Conservation (phyloP, 2,329 filamentous ascomycete species). For the Colletotrichum tropicicola region DNA sequence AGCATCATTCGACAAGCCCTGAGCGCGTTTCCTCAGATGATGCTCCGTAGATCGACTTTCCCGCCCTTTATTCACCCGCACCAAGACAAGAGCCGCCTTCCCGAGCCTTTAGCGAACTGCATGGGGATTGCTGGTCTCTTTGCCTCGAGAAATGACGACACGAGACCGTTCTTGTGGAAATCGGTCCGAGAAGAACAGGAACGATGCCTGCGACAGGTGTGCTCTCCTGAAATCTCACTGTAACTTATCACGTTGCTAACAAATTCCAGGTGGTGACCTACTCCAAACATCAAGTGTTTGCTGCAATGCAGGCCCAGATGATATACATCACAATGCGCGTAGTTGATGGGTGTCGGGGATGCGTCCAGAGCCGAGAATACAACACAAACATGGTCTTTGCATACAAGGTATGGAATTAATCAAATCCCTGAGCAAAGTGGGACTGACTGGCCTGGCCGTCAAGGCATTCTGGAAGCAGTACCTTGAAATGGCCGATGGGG, state of each 20-base stretch:
- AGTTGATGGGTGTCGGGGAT: background rate
- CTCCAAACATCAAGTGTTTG: background rate
- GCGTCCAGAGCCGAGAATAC: background rate
- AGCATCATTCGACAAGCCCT: slow-evolving; percentile 9
- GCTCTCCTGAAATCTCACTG: background rate
- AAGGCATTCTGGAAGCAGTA: slow-evolving; percentile 5
- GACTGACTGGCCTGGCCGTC: background rate
- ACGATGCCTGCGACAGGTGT: slow-evolving; percentile 4
- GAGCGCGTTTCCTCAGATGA: slow-evolving; percentile 18
- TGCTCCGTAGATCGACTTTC: slow-evolving; percentile 25
- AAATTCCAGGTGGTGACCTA: background rate
- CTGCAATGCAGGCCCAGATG: slow-evolving; percentile 18
- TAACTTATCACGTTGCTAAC: background rate
- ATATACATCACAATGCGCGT: slow-evolving; percentile 28
- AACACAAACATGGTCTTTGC: slow-evolving; percentile 12
- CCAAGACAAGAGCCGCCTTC: slow-evolving; percentile 9
- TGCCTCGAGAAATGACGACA: slow-evolving; percentile 12
- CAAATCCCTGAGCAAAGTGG: too few species aligned
- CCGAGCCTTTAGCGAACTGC: slow-evolving; percentile 16
- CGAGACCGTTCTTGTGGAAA: slow-evolving; percentile 13
- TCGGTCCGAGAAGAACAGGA: slow-evolving; percentile 17
- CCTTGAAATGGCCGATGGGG: background rate
- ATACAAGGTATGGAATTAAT: background rate
- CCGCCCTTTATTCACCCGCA: slow-evolving; percentile 26
- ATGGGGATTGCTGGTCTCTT: slow-evolving; percentile 21